Evolutionary conservation across 2,329 filamentous ascomycete genomes (phyloP).

Genomic region (Lachnellula willkommii): DNA sequence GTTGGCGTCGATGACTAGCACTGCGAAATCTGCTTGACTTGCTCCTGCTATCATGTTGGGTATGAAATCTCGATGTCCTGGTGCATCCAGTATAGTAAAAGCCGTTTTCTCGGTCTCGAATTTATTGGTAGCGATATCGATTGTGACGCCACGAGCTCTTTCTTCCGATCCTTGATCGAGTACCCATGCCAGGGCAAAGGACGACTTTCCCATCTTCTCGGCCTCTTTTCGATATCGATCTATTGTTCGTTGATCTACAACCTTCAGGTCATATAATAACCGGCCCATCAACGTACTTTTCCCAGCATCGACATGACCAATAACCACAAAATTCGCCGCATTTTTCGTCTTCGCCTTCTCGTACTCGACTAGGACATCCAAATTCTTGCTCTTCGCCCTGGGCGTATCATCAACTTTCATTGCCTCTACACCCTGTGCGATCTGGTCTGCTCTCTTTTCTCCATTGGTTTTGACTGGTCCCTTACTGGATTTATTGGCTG

Average conservation of each 20-base stretch:
- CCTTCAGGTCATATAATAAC: constrained; percentile 81
- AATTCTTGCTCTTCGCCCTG: constrained; percentile 65
- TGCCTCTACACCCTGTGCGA: constrained; percentile 42
- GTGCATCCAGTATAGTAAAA: constrained; percentile 93
- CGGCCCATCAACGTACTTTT: constrained; percentile 98
- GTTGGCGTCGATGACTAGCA: constrained; percentile 87
- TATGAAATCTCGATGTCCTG: constrained; percentile 91
- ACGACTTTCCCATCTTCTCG: constrained; percentile 86
- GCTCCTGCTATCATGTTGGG: constrained; percentile 99
- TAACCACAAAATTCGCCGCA: constrained; percentile 84
- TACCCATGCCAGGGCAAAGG: constrained; percentile 95
- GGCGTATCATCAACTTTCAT: constrained; percentile 48
- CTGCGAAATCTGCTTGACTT: constrained; percentile 90
- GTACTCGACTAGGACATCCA: constrained; percentile 80
- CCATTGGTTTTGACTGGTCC: constrained; percentile 35
- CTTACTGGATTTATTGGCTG: constrained; percentile 36
- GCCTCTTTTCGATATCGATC: constrained; percentile 86
- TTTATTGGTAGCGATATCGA: constrained; percentile 91
- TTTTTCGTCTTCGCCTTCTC: constrained; percentile 71
- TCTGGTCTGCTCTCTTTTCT: constrained; percentile 38
- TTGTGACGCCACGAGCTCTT: constrained; percentile 83
- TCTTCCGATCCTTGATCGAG: constrained; percentile 90
- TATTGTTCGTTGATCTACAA: constrained; percentile 81
- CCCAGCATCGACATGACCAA: constrained; percentile 93
- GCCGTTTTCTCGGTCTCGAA: constrained; percentile 83